Conservation (phyloP, 2,329 filamentous ascomycete genomes). For the Colletotrichum caudatum region DNA sequence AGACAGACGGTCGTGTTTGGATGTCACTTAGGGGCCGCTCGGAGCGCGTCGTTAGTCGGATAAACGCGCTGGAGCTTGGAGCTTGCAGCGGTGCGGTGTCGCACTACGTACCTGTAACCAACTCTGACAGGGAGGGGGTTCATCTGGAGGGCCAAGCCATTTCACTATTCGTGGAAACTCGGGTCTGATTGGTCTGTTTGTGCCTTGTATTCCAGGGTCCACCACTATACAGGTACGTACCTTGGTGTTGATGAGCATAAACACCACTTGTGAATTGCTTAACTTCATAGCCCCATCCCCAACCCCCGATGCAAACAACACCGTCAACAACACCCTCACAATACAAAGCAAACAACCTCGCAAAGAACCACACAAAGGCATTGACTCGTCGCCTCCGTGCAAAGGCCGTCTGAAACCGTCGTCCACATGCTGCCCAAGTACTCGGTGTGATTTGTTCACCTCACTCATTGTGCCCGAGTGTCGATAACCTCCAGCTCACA, state of each 20-base stretch:
- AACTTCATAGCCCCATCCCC: neutral
- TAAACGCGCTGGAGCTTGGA: constrained; percentile 36
- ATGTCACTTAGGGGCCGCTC: constrained; percentile 28
- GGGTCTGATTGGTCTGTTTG: constrained; percentile 20
- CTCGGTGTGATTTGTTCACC: neutral
- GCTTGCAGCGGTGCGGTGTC: neutral
- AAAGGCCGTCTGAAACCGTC: neutral
- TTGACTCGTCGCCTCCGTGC: constrained; percentile 11
- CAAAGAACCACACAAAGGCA: constrained; percentile 14
- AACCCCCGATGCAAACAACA: constrained; percentile 1
- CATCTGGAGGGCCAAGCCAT: constrained; percentile 19
- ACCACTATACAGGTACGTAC: neutral
- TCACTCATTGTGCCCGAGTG: neutral
- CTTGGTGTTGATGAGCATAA: neutral
- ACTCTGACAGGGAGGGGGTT: constrained; percentile 13
- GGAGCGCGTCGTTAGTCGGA: constrained; percentile 36
- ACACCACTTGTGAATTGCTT: neutral
- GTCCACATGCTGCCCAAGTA: neutral
- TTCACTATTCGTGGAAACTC: constrained; percentile 7
- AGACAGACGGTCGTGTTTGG: constrained; percentile 30
- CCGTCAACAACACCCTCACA: neutral
- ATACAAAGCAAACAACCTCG: constrained; percentile 22
- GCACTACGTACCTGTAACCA: constrained; percentile 1
- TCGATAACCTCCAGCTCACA: neutral
- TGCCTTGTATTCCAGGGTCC: constrained; percentile 16